Base-by-base conservation (phyloP, 1,139 yeast species). In the Saccharomycopsis phalli region DNA sequence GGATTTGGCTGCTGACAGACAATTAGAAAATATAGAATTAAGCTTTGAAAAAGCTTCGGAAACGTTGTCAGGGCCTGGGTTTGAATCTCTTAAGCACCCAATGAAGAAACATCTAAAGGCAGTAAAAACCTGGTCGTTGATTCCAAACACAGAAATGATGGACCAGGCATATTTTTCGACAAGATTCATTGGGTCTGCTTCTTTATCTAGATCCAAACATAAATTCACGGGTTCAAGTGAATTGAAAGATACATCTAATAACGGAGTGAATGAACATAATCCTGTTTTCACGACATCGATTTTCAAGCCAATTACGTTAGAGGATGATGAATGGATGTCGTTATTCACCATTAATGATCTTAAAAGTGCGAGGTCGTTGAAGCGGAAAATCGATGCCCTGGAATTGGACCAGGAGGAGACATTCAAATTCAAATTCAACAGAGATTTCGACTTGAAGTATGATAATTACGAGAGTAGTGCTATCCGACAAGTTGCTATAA, bases 131-230 rank as follows among this genome's bases (percentile, higher is more conserved):
- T 83, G 87, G 84, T 80, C 82, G 28, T 64, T 91, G 27, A 64
- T 88, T 47, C 98, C 98, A 3, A 97, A 91, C 58, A 77, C 94
- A 14, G 78, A 93, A 17, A 74, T 82, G 71, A 69, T 86, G 72
- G 97, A 91, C 59, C 75, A 83, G 51, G 74, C 71, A 45, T 84
- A 74, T 56, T 65, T 79, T 53, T 69, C 81, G 21, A 70, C 91
- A 41, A 83, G 81, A 54, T 76, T 88, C 58, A 66, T 75, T 10
- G 94, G 95, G 7, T 78, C 91, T 19, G 95, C 96, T 0, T 77
- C 83, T 35, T 56, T 73, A 37, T 54, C 62, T 42, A 57, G 70
- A 49, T 18, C 55, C 53, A 49, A 63, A 57, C 52, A 59, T 53
- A 59, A 73, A 47, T 22, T 22, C 13, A 19, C 8, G 26, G 25